Evolutionary conservation across 371 early-diverging fungal genomes (phyloP), one percentile per base, ranked within the genome.

Genomic region (Saksenaea vasiformis): DNA sequence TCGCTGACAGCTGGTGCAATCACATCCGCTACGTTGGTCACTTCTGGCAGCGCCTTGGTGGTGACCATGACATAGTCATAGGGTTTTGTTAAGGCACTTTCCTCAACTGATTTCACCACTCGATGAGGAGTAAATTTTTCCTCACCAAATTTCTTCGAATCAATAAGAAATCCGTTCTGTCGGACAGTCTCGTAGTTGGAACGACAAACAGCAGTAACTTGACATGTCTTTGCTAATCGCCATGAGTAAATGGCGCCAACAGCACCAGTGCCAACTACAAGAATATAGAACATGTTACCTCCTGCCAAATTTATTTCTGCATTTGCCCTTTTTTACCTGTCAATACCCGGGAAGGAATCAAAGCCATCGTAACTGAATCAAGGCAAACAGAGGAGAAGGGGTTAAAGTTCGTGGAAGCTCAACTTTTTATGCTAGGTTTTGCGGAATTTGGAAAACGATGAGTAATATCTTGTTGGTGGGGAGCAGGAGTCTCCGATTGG

Each of bases 251-350:
- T 80, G 35, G 90, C 85, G 38, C 93, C 94, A 24, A 94, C 78
- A 34, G 92, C 94, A 13, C 94, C 94, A n/a, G 88, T 85, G 38
- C 94, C 94, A 43, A 94, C 90, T 89, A 70, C 26, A 56, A 57
- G 27, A 28, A n/a, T n/a, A n/a, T n/a, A 28, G 19, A 17, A 51
- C 10, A 47, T 5, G 24, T n/a, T n/a, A n/a, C n/a, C n/a, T n/a
- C n/a, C n/a, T n/a, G n/a, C 4, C 38, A 15, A 15, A 38, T 38
- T 13, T 3, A 13, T 38, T 38, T 38, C 10, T 1, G 38, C 13
- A 44, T 44, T 17, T 44, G 14, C 44, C 7, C n/a, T 44, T 44
- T 44, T 44, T 47, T 59, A 65, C 65, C 64, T 35, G 60, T 62
- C 37, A 64, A 56, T 41, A 58, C 31, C 31, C 71, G 68, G 17